Percentiles rank a stretch among this genome's conserved stretches.
These are phyloP conservation scores for Tulasnella sp. DNA, from an alignment of 768 basidiomycete genomes.

Conservation along the genomic window DNA sequence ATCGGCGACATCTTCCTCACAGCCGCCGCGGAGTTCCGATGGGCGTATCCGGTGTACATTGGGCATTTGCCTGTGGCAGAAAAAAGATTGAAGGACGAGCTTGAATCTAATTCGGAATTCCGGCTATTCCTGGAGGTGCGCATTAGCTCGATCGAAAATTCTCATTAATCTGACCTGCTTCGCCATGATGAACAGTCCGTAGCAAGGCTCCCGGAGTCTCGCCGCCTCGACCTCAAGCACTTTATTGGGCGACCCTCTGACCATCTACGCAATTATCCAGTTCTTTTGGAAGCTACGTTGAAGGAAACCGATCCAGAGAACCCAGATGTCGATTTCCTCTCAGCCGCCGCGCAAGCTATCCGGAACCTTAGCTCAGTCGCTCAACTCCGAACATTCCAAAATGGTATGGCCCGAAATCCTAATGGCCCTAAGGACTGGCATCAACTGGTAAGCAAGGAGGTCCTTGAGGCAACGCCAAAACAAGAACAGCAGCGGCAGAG, in stretches of 20 bases:
- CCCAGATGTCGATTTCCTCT: slow-evolving; percentile 75
- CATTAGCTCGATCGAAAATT: neutral
- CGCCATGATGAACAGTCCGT: slow-evolving; percentile 43
- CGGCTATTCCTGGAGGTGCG: slow-evolving; percentile 78
- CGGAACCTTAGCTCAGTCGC: slow-evolving; percentile 75
- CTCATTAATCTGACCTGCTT: neutral
- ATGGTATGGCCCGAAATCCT: slow-evolving; percentile 77
- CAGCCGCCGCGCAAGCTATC: slow-evolving; percentile 81
- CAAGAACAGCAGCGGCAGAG: slow-evolving; percentile 78
- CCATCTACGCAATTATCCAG: slow-evolving; percentile 79
- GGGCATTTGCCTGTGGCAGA: slow-evolving; percentile 83
- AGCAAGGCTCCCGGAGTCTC: slow-evolving; percentile 52
- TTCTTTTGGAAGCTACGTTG: slow-evolving; percentile 78
- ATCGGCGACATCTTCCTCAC: slow-evolving; percentile 56
- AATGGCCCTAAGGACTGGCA: slow-evolving; percentile 88
- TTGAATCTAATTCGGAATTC: slow-evolving; percentile 75
- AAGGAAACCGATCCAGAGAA: slow-evolving; percentile 78
- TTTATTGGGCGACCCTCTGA: slow-evolving; percentile 76
- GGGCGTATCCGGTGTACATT: slow-evolving; percentile 48
- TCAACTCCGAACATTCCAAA: slow-evolving; percentile 85
- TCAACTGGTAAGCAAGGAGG: slow-evolving; percentile 71
- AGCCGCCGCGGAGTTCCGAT: slow-evolving; percentile 48
- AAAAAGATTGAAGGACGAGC: slow-evolving; percentile 81
- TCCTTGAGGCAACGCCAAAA: slow-evolving; percentile 59
- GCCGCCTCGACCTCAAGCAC: slow-evolving; percentile 68